These are phyloP conservation scores for Rhytidiadelphus loreus DNA, from an alignment of 225 moss, liverwort and hornwort species.

Conservation along the genomic window DNA sequence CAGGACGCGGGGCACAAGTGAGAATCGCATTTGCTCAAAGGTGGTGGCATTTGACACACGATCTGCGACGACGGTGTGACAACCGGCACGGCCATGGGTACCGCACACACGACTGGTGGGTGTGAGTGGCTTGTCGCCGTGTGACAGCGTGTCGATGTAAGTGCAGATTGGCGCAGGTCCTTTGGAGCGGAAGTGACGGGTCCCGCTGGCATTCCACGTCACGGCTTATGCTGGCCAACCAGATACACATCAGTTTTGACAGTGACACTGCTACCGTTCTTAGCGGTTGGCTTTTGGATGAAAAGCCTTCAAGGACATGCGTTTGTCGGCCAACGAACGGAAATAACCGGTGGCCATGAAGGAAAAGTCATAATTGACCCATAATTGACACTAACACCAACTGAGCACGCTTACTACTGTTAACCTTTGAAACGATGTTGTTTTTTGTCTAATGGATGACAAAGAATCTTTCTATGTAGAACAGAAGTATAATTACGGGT, in stretches of 20 bases:
- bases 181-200: neutral
- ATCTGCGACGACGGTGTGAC: neutral
- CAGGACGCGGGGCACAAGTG: neutral
- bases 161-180: neutral
- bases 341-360: neutral
- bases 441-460: too few species aligned
- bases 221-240: neutral
- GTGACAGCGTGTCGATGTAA: neutral
- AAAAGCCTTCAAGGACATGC: neutral
- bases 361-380: too few species aligned
- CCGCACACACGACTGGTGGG: neutral
- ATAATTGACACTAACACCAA: neutral
- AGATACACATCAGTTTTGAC: neutral
- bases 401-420: neutral
- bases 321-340: neutral
- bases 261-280: neutral
- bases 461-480: too few species aligned
- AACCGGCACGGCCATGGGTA: slow-evolving; percentile 1
- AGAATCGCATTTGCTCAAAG: neutral
- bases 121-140: neutral
- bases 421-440: too few species aligned
- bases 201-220: neutral
- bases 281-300: neutral
- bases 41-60: neutral
- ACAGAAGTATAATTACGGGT: too few species aligned